Percentiles rank a stretch among this genome's conserved stretches.
These are phyloP conservation scores for Myriosclerotinia duriaeana DNA, from an alignment of 2,329 filamentous ascomycete species.

Conservation along the genomic window DNA sequence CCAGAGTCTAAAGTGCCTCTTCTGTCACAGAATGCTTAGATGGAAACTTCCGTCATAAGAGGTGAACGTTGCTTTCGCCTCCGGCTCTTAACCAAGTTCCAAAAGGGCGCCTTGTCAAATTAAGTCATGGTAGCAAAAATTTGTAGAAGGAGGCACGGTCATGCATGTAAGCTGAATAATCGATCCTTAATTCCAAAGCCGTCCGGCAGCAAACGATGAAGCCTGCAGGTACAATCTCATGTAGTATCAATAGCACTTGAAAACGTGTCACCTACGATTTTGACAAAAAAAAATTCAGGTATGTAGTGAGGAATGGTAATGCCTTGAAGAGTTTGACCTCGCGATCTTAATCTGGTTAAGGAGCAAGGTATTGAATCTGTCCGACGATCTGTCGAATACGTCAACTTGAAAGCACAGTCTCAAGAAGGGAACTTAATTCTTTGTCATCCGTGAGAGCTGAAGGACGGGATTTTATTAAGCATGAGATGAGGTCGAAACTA, in stretches of 20 bases:
- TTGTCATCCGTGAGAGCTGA: not conserved
- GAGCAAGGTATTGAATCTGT: not conserved
- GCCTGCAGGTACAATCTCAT: not conserved
- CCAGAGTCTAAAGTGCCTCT: not conserved
- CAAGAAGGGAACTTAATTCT: not conserved
- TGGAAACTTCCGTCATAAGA: not conserved
- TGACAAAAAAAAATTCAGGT: not conserved
- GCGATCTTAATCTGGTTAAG: not conserved
- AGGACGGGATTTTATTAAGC: not conserved
- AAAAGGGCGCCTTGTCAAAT: not conserved
- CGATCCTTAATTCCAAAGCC: not conserved
- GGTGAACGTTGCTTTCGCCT: not conserved
- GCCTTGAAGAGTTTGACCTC: not conserved
- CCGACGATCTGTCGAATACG: not conserved
- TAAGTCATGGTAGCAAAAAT: not conserved
- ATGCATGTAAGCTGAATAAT: constrained; percentile 17
- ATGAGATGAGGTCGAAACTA: not conserved
- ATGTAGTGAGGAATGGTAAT: not conserved
- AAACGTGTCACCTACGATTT: not conserved
- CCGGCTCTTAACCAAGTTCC: not conserved
- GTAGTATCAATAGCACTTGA: not conserved
- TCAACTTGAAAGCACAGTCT: not conserved
- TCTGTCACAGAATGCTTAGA: not conserved
- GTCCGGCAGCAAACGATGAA: not conserved
- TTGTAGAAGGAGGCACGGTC: not conserved